Evolutionary conservation across 306 rosid species (phyloP).

Genomic region (Herpetospermum pedunculosum): DNA sequence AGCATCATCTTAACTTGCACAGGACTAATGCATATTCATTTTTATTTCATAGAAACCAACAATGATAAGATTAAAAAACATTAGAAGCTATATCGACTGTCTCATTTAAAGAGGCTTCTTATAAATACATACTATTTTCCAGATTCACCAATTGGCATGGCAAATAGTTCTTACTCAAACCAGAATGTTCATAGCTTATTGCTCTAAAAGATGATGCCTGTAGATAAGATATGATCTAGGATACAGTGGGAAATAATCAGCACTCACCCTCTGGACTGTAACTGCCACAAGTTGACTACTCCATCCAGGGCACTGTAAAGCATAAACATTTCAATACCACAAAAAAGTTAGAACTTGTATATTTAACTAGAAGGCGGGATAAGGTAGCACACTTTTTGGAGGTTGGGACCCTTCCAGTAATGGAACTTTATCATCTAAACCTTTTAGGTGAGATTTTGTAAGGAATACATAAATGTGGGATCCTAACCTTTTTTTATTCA

Average conservation of each 20-base stretch:
- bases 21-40: not conserved
- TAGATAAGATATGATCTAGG: not conserved
- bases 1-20: not conserved
- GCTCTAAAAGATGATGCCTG: not conserved
- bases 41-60: not conserved
- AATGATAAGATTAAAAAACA: not conserved
- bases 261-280: conserved; percentile 48
- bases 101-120: not conserved
- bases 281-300: conserved; percentile 65
- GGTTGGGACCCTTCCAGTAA: not conserved
- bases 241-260: not conserved
- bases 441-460: not conserved
- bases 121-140: not conserved
- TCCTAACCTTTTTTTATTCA: not conserved
- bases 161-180: not conserved
- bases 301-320: conserved; percentile 76
- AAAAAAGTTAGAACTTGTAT: not conserved
- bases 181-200: not conserved
- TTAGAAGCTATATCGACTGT: not conserved
- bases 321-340: not conserved
- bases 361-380: not conserved
- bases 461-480: not conserved
- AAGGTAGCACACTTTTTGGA: not conserved
- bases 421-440: not conserved
- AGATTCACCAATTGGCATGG: not conserved